Percentiles rank a stretch among this genome's conserved stretches.
Conservation (phyloP, 2,329 filamentous ascomycete genomes). For the Colletotrichum abscissum region DNA sequence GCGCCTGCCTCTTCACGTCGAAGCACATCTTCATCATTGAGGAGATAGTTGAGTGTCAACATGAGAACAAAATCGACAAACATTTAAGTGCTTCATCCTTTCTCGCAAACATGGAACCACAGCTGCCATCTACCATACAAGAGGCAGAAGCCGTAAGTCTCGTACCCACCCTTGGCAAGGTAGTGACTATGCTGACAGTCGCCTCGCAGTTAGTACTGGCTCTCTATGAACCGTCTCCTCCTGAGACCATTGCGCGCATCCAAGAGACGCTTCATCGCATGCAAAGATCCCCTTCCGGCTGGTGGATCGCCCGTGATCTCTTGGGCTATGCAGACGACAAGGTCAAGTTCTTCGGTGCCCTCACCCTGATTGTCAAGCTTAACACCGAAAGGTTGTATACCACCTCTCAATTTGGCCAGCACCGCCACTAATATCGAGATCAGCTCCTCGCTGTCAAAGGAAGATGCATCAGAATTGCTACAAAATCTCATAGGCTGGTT, state of each 20-base stretch:
- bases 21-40: neutral
- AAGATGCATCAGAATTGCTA: constrained; percentile 69
- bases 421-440: constrained; percentile 11
- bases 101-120: constrained; percentile 23
- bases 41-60: neutral
- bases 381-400: constrained; percentile 83
- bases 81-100: neutral
- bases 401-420: neutral
- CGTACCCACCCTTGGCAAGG: neutral
- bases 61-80: neutral
- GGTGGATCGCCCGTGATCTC: constrained; percentile 85
- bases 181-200: neutral
- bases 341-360: constrained; percentile 89
- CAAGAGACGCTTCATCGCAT: constrained; percentile 83
- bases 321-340: constrained; percentile 76
- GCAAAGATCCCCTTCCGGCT: constrained; percentile 84
- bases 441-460: constrained; percentile 63
- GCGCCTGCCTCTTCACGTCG: too few relatives aligned
- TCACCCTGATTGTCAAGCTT: constrained; percentile 94
- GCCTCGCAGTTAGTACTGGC: constrained; percentile 57
- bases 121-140: constrained; percentile 22
- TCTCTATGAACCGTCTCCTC: constrained; percentile 63
- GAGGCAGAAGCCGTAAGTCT: constrained; percentile 34
- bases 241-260: constrained; percentile 59
- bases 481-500: constrained; percentile 73